A percentile compares a stretch with the other conserved stretches of the same genome.
Conservation (phyloP, 140 eudicot genomes). For the Cichorium intybus region DNA sequence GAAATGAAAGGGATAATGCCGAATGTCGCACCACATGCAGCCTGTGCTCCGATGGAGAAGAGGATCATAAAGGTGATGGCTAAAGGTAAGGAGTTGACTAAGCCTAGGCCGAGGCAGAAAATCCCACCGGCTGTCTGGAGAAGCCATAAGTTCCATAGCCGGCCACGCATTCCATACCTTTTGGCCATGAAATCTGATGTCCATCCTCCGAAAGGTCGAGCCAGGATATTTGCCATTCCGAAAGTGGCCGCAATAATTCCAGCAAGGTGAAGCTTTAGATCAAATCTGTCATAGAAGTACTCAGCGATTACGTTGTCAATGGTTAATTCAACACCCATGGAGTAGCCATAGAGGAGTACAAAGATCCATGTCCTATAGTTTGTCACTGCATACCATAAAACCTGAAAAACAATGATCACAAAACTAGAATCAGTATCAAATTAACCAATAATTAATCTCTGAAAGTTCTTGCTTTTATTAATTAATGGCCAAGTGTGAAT, state of each 20-base stretch:
- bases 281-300: conserved; percentile 53
- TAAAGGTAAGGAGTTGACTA: conserved; percentile 21
- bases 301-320: conserved; percentile 54
- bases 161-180: conserved; percentile 42
- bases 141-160: conserved; percentile 46
- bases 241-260: conserved; percentile 44
- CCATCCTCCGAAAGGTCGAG: conserved; percentile 44
- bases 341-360: conserved; percentile 46
- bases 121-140: conserved; percentile 45
- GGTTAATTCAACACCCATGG: conserved; percentile 48
- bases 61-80: conserved; percentile 38
- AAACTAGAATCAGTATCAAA: not conserved
- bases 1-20: conserved; percentile 51
- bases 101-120: conserved; percentile 39
- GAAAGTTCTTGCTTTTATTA: not conserved
- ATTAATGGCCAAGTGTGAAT: not conserved
- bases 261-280: conserved; percentile 44
- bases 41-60: conserved; percentile 46
- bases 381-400: conserved; percentile 46
- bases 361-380: conserved; percentile 51
- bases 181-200: conserved; percentile 35
- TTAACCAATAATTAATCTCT: not conserved
- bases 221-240: conserved; percentile 44
- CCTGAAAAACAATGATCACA: conserved; percentile 14
- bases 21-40: conserved; percentile 50